Conservation (phyloP, 169 alveolate genomes). For the Plasmodium knowlesi region DNA sequence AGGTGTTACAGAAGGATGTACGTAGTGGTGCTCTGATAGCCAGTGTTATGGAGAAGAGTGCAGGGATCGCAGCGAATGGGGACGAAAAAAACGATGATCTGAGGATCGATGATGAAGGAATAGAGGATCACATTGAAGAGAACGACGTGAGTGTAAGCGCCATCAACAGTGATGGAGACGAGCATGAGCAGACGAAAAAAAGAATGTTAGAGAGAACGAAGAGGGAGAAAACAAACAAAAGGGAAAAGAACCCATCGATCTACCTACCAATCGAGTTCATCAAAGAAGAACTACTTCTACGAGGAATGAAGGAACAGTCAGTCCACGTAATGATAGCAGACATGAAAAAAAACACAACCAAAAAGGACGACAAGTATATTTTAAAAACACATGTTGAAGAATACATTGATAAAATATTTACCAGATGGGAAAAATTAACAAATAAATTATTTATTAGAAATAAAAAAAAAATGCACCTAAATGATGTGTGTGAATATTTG, state of each 20-base stretch:
- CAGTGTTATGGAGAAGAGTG: not conserved
- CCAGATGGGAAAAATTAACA: constrained; percentile 50
- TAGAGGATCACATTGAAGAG: not conserved
- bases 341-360: constrained; percentile 3
- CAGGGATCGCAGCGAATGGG: not conserved
- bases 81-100: not conserved
- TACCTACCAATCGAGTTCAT: constrained; percentile 8
- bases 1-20: constrained; percentile 8
- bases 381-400: constrained; percentile 35
- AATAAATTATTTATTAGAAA: constrained; percentile 39
- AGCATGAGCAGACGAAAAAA: not conserved
- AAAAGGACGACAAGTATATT: not conserved
- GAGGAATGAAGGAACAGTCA: constrained; percentile 20
- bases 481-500: constrained; percentile 65
- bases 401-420: constrained; percentile 42
- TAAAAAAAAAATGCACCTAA: constrained; percentile 41
- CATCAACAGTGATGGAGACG: not conserved
- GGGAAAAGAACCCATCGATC: not conserved
- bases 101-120: not conserved
- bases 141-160: not conserved
- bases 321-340: constrained; percentile 15
- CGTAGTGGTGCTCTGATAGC: not conserved
- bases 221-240: not conserved
- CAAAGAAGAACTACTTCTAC: constrained; percentile 22
- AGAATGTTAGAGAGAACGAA: not conserved